A percentile compares a stretch with the other conserved stretches of the same genome.
phyloP scores from a whole-genome alignment of 257 asterid species.

The Fraxinus pennsylvanica region DNA sequence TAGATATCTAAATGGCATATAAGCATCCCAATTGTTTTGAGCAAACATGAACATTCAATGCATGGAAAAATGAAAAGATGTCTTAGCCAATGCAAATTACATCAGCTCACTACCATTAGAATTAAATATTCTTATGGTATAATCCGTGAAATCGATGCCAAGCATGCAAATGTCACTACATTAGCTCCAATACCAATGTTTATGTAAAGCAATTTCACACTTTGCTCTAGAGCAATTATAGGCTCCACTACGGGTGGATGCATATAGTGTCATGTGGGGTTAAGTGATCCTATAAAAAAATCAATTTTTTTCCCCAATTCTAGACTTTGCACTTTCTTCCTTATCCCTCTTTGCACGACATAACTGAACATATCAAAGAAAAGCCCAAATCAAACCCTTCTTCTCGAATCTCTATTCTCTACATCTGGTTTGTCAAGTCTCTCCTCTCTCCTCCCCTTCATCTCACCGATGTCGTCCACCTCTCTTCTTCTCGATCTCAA shows the following conservation, averaged over 20 bases:
- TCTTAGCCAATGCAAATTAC: constrained; percentile 32
- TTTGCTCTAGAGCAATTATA: constrained; percentile 72
- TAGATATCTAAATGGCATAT: not conserved
- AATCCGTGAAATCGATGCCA: constrained; percentile 67
- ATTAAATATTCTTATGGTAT: constrained; percentile 87
- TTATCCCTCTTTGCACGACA: no score
- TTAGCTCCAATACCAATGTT: constrained; percentile 95
- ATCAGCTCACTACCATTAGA: constrained; percentile 95
- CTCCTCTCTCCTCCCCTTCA: no score
- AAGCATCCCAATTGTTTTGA: not conserved
- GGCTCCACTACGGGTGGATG: constrained; percentile 40
- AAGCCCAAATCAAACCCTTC: no score
- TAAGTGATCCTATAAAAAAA: no score
- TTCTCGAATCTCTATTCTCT: no score
- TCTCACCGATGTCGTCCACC: no score
- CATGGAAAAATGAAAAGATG: not conserved
- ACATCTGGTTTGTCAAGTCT: no score
- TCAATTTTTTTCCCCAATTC: no score
- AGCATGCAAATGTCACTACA: constrained; percentile 88
- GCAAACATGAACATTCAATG: not conserved
- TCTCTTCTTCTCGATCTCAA: no score
- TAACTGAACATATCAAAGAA: no score
- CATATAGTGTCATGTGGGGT: no score
- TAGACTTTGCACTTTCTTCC: no score
- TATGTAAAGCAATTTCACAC: constrained; percentile 68